Percentiles rank a stretch among this genome's conserved stretches.
Evolutionary conservation across 106 monocot genomes (phyloP).

Genomic region (Phalaenopsis equestris): DNA sequence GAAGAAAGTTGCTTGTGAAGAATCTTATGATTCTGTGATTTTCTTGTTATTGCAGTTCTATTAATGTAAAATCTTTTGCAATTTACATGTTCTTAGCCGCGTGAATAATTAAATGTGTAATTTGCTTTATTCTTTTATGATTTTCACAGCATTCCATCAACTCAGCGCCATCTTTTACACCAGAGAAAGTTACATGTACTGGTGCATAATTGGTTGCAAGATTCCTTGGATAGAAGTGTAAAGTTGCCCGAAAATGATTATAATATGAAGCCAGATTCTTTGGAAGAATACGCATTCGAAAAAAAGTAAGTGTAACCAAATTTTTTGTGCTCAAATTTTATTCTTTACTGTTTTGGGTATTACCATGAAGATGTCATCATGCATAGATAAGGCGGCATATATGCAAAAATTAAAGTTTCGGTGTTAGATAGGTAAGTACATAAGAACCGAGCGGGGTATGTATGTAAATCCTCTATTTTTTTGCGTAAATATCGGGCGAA

Average conservation of each 20-base stretch:
- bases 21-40: neutral
- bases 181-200: slow-evolving; percentile 52
- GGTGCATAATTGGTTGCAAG: slow-evolving; percentile 73
- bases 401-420: too few relatives aligned
- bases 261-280: slow-evolving; percentile 59
- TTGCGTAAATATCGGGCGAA: too few relatives aligned
- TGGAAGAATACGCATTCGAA: slow-evolving; percentile 43
- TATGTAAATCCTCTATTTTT: too few relatives aligned
- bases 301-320: slow-evolving; percentile 33
- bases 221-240: slow-evolving; percentile 45
- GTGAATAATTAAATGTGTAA: neutral
- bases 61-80: neutral
- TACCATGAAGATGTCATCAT: too few relatives aligned
- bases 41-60: neutral
- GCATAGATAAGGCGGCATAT: too few relatives aligned
- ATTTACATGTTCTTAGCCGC: neutral
- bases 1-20: neutral
- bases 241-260: slow-evolving; percentile 63
- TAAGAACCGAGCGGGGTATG: too few relatives aligned
- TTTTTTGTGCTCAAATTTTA: too few relatives aligned
- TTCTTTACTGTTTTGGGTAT: too few relatives aligned
- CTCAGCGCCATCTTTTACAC: slow-evolving; percentile 43
- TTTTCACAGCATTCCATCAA: slow-evolving; percentile 48
- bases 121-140: neutral
- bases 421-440: too few relatives aligned